Conservation (phyloP, 176 grass and related monocot genomes). For the Rhynchospora pubera region DNA sequence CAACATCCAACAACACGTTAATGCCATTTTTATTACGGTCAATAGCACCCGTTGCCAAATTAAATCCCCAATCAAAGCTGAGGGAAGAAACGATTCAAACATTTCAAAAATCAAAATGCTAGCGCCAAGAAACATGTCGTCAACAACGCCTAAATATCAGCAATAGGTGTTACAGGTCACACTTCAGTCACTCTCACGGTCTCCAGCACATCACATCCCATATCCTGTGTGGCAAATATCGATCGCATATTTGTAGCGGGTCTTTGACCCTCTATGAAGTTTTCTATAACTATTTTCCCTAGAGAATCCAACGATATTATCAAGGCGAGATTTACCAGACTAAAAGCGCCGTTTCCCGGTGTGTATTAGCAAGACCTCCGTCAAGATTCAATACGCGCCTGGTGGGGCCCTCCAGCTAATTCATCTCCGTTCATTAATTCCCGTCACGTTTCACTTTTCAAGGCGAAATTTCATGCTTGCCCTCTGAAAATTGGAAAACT, state of each 20-base stretch:
- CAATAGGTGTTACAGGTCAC: neutral
- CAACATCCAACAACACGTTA: neutral
- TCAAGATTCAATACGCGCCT: slow-evolving; percentile 20
- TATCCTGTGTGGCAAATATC: neutral
- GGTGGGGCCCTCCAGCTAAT: slow-evolving; percentile 2
- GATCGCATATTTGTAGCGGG: neutral
- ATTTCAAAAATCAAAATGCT: slow-evolving; percentile 6
- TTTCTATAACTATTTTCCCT: neutral
- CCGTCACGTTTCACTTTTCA: neutral
- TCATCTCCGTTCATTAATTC: slow-evolving; percentile 12
- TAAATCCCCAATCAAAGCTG: neutral
- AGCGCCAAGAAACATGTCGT: neutral
- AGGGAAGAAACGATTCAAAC: neutral
- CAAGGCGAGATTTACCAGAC: neutral
- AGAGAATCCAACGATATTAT: neutral
- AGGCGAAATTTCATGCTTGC: slow-evolving; percentile 1
- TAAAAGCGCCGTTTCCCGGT: slow-evolving; percentile 12
- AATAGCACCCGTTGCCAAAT: neutral
- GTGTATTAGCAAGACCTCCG: neutral
- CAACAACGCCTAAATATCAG: slow-evolving; percentile 4
- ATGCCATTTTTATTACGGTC: neutral
- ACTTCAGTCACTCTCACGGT: neutral
- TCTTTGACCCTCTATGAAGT: neutral
- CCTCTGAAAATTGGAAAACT: neutral
- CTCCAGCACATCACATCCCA: neutral